Evolutionary conservation across 1,284 basidiomycete genomes (phyloP), one percentile per base, ranked within the genome.

Genomic region (Peniophora sp.): DNA sequence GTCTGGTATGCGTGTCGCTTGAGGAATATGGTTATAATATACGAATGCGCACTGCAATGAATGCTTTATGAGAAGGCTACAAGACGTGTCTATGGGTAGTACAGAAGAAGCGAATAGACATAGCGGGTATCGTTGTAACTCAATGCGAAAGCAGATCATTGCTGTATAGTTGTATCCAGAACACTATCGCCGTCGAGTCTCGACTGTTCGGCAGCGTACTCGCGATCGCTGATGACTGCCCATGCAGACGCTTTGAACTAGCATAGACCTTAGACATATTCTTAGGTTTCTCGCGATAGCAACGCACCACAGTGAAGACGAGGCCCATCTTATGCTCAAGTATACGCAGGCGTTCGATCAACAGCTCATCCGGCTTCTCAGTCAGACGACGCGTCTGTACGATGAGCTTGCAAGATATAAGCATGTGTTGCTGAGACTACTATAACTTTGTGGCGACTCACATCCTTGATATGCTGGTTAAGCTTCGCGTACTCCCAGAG

Each of bases 231-330:
- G 61, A 97, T 86, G 45, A 95, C 86, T 9, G 88, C 90, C 92
- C 92, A 97, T 0, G 97, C 93, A 14, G 92, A 93, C 0, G 92
- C 92, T 70, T 94, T 92, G 77, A 92, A 96, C 86, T 96, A 66
- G 2, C 56, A 6, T 56, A 45, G 39, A 19, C 36, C 50, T 2
- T 34, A 24, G 22, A 39, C n/a, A 17, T 17, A 27, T 35, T 3
- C 34, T 39, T 50, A 20, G 46, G 47, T 32, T n/a, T 2, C 17
- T 8, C 19, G 9, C 20, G 38, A 35, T 17, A 9, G 34, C 19
- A 12, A 24, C 79, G 57, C 59, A 91, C 92, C 68, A 95, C 66
- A 0, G 93, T 96, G 61, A 95, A 69, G 0, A 96, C 92, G 36
- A 99, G 75, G 5, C 92, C 92, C 89, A 98, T 95, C 68, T 97